Evolutionary conservation across 1,284 basidiomycete species (phyloP).

Genomic region (Inonotus hispidus): DNA sequence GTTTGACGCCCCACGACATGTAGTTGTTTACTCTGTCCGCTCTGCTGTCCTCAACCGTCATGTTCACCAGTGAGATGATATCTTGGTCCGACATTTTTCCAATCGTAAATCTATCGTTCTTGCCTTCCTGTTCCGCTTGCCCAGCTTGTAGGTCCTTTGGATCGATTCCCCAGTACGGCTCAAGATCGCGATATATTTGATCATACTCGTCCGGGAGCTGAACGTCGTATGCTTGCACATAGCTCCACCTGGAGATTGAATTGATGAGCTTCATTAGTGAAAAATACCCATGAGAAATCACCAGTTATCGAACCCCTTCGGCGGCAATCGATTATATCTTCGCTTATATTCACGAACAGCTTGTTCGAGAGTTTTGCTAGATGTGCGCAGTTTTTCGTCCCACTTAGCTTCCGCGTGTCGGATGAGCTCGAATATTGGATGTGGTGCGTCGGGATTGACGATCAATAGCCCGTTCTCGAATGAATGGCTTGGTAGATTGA

Average conservation of each 20-base stretch:
- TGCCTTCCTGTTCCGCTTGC: slow-evolving; percentile 33
- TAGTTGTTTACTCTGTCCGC: slow-evolving; percentile 6
- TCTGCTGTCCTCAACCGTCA: slow-evolving; percentile 27
- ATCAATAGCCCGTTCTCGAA: slow-evolving; percentile 28
- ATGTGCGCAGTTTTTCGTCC: slow-evolving; percentile 35
- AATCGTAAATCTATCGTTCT: slow-evolving; percentile 34
- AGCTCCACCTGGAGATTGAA: slow-evolving; percentile 44
- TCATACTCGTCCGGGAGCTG: slow-evolving; percentile 56
- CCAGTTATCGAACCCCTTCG: slow-evolving; percentile 55
- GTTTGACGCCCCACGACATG: slow-evolving; percentile 9
- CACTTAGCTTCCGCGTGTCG: slow-evolving; percentile 35
- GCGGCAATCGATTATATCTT: slow-evolving; percentile 43
- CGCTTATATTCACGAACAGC: slow-evolving; percentile 43
- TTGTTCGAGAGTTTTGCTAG: slow-evolving; percentile 39
- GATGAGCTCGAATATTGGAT: slow-evolving; percentile 43
- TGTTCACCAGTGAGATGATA: slow-evolving; percentile 31
- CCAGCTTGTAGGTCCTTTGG: slow-evolving; percentile 38
- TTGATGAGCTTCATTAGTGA: not conserved
- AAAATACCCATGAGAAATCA: slow-evolving; percentile 23
- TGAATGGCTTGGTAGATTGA: slow-evolving; percentile 22
- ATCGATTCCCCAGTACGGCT: slow-evolving; percentile 50
- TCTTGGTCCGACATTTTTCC: slow-evolving; percentile 28
- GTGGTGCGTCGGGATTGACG: slow-evolving; percentile 30
- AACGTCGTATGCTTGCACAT: slow-evolving; percentile 47
- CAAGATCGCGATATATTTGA: slow-evolving; percentile 47